Evolutionary conservation across 176 grass and related monocot species (phyloP).

Genomic region (Avena eriantha): DNA sequence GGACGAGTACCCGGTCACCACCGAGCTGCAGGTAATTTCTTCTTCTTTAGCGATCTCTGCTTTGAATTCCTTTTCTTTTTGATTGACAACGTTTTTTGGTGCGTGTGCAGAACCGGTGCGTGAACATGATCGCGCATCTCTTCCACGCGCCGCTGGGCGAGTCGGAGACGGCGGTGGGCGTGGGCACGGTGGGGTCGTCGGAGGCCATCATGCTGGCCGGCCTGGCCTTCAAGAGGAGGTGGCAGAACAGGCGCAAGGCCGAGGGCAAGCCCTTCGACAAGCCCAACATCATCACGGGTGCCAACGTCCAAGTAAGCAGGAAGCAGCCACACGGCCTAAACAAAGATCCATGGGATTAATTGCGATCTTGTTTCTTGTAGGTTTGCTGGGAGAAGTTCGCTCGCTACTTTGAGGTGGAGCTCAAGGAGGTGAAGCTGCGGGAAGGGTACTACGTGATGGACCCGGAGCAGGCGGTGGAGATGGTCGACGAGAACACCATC

Average conservation of each 20-base stretch:
- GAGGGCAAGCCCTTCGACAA: constrained; percentile 92
- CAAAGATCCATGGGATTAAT: no score
- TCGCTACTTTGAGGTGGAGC: constrained; percentile 91
- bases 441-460: constrained; percentile 82
- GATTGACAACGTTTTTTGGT: no score
- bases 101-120: no score
- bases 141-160: constrained; percentile 35
- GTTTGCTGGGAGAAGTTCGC: constrained; percentile 98
- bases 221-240: constrained; percentile 84
- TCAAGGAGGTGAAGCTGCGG: constrained; percentile 84
- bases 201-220: constrained; percentile 98
- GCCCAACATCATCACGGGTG: constrained; percentile 77
- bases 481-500: constrained; percentile 98
- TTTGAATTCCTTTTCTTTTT: no score
- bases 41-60: no score
- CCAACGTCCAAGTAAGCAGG: no score
- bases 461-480: constrained; percentile 70
- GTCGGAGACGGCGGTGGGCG: constrained; percentile 78
- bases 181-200: constrained; percentile 88
- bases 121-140: no score
- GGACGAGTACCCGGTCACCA: constrained; percentile 98
- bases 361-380: constrained; percentile 36
- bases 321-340: no score
- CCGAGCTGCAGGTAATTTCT: constrained; percentile 83
- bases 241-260: constrained; percentile 86